Evolutionary conservation across 805 yeast genomes (phyloP).

Genomic region (Candida endomychidarum): DNA sequence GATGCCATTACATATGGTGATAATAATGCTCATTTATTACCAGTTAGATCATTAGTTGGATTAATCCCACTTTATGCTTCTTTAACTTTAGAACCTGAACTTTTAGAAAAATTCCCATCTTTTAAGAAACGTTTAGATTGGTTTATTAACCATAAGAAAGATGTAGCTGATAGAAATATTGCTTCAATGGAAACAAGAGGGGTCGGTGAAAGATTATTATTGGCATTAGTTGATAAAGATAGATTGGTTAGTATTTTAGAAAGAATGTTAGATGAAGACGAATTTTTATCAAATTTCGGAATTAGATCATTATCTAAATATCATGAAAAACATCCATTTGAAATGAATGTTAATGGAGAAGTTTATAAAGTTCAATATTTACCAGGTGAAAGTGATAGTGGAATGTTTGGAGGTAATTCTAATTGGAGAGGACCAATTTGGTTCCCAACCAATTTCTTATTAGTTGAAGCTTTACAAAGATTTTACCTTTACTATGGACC

Average conservation of each 20-base stretch:
- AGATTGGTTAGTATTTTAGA: constrained; percentile 72
- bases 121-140: constrained; percentile 82
- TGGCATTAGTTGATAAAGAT: constrained; percentile 80
- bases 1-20: constrained; percentile 89
- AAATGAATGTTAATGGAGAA: constrained; percentile 79
- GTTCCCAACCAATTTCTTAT: constrained; percentile 88
- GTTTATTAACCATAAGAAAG: constrained; percentile 71
- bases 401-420: constrained; percentile 94
- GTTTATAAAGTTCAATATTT: constrained; percentile 69
- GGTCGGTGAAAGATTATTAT: constrained; percentile 74
- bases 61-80: constrained; percentile 89
- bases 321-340: constrained; percentile 81
- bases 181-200: constrained; percentile 83
- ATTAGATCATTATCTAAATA: constrained; percentile 83
- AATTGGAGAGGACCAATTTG: constrained; percentile 98
- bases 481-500: constrained; percentile 88
- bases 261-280: constrained; percentile 72
- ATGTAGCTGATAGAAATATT: constrained; percentile 75
- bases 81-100: constrained; percentile 81
- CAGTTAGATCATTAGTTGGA: constrained; percentile 88
- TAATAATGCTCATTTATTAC: constrained; percentile 61
- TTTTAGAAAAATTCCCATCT: constrained; percentile 72
- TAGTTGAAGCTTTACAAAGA: constrained; percentile 84
- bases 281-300: constrained; percentile 82
- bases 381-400: constrained; percentile 88